phyloP scores from a whole-genome alignment of 768 basidiomycete genomes.

The Steccherinum ochraceum region DNA sequence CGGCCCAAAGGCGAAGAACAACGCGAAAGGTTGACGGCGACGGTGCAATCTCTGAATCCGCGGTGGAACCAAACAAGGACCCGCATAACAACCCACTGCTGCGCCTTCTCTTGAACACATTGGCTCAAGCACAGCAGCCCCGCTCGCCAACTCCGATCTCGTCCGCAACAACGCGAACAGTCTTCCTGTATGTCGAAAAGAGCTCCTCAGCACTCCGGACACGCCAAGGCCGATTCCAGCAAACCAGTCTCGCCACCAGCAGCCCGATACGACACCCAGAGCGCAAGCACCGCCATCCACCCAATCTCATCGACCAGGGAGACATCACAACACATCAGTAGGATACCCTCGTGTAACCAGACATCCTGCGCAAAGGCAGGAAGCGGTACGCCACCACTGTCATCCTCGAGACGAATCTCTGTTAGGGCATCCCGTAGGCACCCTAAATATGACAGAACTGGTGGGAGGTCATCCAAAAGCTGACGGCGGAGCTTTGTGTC shows the following conservation, averaged over 20 bases:
- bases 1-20: neutral
- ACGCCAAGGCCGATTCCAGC: neutral
- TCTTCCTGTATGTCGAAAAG: neutral
- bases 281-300: neutral
- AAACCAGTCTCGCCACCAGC: neutral
- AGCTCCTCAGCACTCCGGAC: neutral
- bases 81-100: neutral
- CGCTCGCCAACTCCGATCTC: neutral
- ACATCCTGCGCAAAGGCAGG: neutral
- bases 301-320: neutral
- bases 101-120: neutral
- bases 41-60: neutral
- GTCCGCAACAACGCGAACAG: neutral
- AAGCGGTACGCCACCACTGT: neutral
- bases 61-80: neutral
- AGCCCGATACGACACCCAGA: neutral
- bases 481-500: neutral
- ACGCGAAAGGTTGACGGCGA: neutral
- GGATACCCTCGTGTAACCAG: neutral
- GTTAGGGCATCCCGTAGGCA: neutral
- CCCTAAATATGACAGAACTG: neutral
- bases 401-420: conserved; percentile 5
- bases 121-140: neutral
- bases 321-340: neutral
- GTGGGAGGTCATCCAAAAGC: neutral